These are phyloP conservation scores for Leccinum incarnatum DNA, from an alignment of 768 basidiomycete genomes.

Conservation along the genomic window DNA sequence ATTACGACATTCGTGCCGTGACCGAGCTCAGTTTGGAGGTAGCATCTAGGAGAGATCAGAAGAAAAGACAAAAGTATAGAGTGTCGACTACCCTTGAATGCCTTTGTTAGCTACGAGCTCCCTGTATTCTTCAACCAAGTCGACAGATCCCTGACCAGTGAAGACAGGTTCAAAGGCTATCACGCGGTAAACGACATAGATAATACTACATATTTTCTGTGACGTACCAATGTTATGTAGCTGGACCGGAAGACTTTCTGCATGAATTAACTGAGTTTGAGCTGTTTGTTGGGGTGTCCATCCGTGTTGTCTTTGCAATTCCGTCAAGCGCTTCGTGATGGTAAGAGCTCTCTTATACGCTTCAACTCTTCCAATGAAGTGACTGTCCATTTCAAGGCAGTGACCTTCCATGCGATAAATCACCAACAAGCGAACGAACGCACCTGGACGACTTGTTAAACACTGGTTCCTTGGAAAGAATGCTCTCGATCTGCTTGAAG, in stretches of 20 bases:
- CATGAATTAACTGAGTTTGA: conserved; percentile 47
- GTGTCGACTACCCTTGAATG: conserved; percentile 46
- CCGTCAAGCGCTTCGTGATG: conserved; percentile 55
- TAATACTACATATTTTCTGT: conserved; percentile 22
- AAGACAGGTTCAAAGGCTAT: conserved; percentile 67
- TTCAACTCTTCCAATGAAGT: conserved; percentile 58
- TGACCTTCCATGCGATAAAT: neutral
- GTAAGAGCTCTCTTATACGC: conserved; percentile 52
- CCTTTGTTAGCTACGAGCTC: conserved; percentile 49
- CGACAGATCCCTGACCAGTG: conserved; percentile 54
- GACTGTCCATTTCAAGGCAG: conserved; percentile 32
- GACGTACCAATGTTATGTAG: conserved; percentile 38
- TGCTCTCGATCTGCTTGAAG: conserved; percentile 40
- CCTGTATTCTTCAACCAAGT: conserved; percentile 52
- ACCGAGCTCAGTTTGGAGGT: conserved; percentile 75
- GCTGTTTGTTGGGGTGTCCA: conserved; percentile 52
- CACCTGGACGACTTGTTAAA: conserved; percentile 62
- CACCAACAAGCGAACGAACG: neutral
- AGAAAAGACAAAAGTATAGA: neutral
- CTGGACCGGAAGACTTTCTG: conserved; percentile 51
- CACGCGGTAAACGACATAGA: conserved; percentile 6
- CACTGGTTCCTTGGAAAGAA: conserved; percentile 52
- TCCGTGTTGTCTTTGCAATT: conserved; percentile 50
- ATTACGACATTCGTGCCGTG: conserved; percentile 71
- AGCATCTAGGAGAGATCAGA: conserved; percentile 42